Conservation (phyloP, 768 basidiomycete species). For the Leccinellum rugosiceps region DNA sequence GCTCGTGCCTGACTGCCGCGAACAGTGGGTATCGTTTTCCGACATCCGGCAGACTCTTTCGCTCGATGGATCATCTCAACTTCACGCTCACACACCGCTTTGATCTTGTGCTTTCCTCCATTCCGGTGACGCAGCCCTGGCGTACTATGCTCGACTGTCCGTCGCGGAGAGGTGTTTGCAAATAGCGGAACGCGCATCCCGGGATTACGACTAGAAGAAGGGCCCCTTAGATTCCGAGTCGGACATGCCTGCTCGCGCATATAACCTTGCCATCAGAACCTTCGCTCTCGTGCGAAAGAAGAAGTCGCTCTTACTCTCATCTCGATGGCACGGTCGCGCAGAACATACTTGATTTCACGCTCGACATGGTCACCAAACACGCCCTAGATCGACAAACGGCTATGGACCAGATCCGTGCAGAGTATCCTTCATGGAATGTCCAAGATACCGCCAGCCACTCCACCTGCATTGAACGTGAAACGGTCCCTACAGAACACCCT, state of each 20-base stretch:
- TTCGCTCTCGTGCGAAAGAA: conserved; percentile 38
- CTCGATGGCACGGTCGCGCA: conserved; percentile 31
- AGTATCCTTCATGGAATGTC: conserved; percentile 8
- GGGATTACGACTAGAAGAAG: conserved; percentile 5
- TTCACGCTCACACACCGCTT: conserved; percentile 34
- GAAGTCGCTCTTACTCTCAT: conserved; percentile 44
- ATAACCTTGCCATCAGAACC: conserved; percentile 40
- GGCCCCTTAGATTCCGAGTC: background rate
- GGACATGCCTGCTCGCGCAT: conserved; percentile 18
- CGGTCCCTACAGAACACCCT: background rate
- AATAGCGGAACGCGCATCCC: conserved; percentile 16
- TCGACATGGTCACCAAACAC: conserved; percentile 31
- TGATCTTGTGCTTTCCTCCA: conserved; percentile 39
- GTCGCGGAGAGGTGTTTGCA: conserved; percentile 17
- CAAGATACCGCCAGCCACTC: background rate
- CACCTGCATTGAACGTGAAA: background rate
- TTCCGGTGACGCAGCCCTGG: conserved; percentile 27
- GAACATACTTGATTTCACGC: conserved; percentile 36
- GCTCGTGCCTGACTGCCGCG: conserved; percentile 36
- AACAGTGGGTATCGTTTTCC: conserved; percentile 16
- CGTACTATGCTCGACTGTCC: conserved; percentile 39
- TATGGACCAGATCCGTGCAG: background rate
- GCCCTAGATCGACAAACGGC: background rate
- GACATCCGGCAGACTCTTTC: conserved; percentile 33
- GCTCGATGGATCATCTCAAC: conserved; percentile 26